Evolutionary conservation across 2,329 filamentous ascomycete genomes (phyloP), one percentile per base, ranked within the genome.

Genomic region (Ophiocordyceps camponoti-leonardi): DNA sequence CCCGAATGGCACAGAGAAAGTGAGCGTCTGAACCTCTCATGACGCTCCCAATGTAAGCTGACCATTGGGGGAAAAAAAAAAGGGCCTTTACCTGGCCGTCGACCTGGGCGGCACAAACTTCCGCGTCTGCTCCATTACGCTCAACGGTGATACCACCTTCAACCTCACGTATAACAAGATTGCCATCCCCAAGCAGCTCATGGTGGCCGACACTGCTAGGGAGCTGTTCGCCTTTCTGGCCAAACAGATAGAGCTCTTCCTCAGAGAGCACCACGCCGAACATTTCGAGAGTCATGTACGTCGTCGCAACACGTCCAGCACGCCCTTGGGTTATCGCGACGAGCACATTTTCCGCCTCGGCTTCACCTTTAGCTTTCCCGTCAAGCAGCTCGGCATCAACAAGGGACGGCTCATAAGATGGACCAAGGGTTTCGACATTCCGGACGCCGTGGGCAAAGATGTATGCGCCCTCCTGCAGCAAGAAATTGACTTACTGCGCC

Each of bases 81-180:
- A 93, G 86, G 92, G 92, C 43, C 72, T 95, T 37, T 98, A 95
- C 67, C 79, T 98, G 59, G 90, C 92, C 37, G 88, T 98, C 52
- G 92, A 98, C 59, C 75, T 98, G n/a, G 92, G 92, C 50, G 92
- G 92, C 56, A 98, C 92, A 52, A 98, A 98, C 68, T 94, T 96
- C 66, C 83, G 92, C 55, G 92, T 98, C 57, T 98, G 92, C 69
- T 95, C 90, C 41, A 83, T 98, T 57, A 77, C 85, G 54, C 73
- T 98, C 49, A 88, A 94, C 60, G 92, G 92, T 58, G 86, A 96
- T 67, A 88, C 83, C 55, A 95, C 87, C 47, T 96, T 95, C 71
- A 86, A 85, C 63, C 77, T 96, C 55, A 93, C 83, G 45, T 93
- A 86, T 68, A 86, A 79, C 65, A 96, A 96, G 67, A 83, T 93